phyloP scores from a whole-genome alignment of 352 stramenopile species.

The Porosira glacialis region DNA sequence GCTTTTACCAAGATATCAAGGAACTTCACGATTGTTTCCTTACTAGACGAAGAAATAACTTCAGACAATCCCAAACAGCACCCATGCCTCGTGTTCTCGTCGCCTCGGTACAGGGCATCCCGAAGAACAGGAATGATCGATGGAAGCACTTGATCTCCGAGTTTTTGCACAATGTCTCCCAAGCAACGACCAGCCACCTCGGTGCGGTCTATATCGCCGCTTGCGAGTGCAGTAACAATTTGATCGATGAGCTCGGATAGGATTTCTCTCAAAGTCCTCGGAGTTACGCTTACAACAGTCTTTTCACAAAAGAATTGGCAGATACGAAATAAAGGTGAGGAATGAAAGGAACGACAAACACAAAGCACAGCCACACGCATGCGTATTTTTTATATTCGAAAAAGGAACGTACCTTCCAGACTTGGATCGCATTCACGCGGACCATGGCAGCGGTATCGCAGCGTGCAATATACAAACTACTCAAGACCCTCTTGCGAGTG shows the following conservation, averaged over 20 bases:
- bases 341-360: too few species aligned
- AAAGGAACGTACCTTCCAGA: too few species aligned
- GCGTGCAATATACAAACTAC: slow-evolving; percentile 97
- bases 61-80: slow-evolving; percentile 97
- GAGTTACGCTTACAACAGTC: slow-evolving; percentile 97
- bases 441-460: slow-evolving; percentile 95
- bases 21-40: slow-evolving; percentile 94
- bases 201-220: slow-evolving; percentile 78
- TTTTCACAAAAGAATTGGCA: too few species aligned
- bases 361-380: too few species aligned
- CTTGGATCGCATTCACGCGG: slow-evolving; percentile 93
- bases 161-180: slow-evolving; percentile 98
- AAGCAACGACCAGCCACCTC: slow-evolving; percentile 86
- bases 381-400: too few species aligned
- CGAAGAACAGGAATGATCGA: slow-evolving; percentile 97
- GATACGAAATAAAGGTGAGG: too few species aligned
- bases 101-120: slow-evolving; percentile 85
- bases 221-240: slow-evolving; percentile 92
- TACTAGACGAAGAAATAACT: slow-evolving; percentile 95
- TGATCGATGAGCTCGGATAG: slow-evolving; percentile 92
- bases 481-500: slow-evolving; percentile 92
- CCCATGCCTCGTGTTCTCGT: slow-evolving; percentile 84
- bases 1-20: slow-evolving; percentile 94
- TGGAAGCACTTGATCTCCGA: slow-evolving; percentile 97
- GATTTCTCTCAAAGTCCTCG: slow-evolving; percentile 94